Conservation (phyloP, 805 yeast species). For the Ogataea populi-albae region DNA sequence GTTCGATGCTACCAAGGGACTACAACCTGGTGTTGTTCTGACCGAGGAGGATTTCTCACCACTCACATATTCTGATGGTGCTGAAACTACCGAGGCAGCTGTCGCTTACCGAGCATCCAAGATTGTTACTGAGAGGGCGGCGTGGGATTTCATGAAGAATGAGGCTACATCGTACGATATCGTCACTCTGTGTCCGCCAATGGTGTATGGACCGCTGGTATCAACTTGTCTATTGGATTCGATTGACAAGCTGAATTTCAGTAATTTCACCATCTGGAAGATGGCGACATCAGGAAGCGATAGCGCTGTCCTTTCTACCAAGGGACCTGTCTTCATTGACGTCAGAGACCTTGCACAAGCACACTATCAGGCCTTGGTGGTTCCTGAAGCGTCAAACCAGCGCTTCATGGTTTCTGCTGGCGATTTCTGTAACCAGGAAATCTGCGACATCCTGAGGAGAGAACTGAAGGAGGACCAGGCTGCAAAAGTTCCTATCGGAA, state of each 20-base stretch:
- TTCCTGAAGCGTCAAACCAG: constrained; percentile 29
- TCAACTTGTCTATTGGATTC: constrained; percentile 22
- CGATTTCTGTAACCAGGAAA: constrained; percentile 30
- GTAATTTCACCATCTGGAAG: constrained; percentile 38
- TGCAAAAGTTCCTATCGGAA: constrained; percentile 19
- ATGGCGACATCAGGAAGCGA: constrained; percentile 24
- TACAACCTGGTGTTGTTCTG: constrained; percentile 34
- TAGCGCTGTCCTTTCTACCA: constrained; percentile 29
- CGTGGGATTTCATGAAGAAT: constrained; percentile 50
- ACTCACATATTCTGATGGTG: constrained; percentile 47
- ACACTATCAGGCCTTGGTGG: constrained; percentile 33
- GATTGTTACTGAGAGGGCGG: constrained; percentile 57
- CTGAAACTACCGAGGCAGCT: constrained; percentile 33
- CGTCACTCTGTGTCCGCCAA: constrained; percentile 52
- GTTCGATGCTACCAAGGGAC: constrained; percentile 34
- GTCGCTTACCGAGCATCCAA: constrained; percentile 58
- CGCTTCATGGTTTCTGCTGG: constrained; percentile 33
- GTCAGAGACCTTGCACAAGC: constrained; percentile 43
- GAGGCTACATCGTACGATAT: constrained; percentile 39
- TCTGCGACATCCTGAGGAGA: constrained; percentile 21
- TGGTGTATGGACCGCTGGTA: constrained; percentile 59
- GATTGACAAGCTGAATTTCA: constrained; percentile 31
- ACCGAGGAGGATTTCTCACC: constrained; percentile 54
- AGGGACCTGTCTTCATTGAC: constrained; percentile 36
- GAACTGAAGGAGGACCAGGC: constrained; percentile 14